phyloP scores from a whole-genome alignment of 495 filamentous ascomycete genomes.

The Geopyxis carbonaria region DNA sequence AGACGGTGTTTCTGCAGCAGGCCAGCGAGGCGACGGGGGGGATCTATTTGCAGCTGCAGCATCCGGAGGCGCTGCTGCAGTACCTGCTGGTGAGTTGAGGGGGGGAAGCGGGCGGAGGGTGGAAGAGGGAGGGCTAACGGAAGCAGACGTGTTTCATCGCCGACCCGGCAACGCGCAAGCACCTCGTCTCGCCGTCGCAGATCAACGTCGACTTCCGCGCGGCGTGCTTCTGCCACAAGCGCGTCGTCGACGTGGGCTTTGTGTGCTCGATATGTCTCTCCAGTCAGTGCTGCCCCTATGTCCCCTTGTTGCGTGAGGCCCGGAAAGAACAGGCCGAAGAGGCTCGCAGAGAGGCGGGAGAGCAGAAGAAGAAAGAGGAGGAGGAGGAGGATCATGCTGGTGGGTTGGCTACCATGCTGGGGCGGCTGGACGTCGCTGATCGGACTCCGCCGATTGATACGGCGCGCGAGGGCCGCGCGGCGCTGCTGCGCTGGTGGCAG shows the following conservation, averaged over 20 bases:
- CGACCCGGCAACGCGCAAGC: conserved; percentile 46
- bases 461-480: no score
- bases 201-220: conserved; percentile 87
- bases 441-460: no score
- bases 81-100: conserved; percentile 54
- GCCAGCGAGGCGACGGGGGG: conserved; percentile 79
- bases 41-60: conserved; percentile 57
- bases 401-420: no score
- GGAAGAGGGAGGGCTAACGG: background rate
- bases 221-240: conserved; percentile 90
- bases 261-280: conserved; percentile 93
- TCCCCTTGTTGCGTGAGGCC: background rate
- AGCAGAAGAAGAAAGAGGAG: no score
- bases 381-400: no score
- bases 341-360: no score
- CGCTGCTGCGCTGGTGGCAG: no score
- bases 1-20: conserved; percentile 87
- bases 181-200: conserved; percentile 59
- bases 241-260: conserved; percentile 78
- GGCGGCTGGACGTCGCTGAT: no score
- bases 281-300: conserved; percentile 33
- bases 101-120: no score
- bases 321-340: no score
- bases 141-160: conserved; percentile 64
- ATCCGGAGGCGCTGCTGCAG: conserved; percentile 57